Conservation (phyloP, 2,329 filamentous ascomycete genomes). For the Pseudogymnoascus verrucosus region DNA sequence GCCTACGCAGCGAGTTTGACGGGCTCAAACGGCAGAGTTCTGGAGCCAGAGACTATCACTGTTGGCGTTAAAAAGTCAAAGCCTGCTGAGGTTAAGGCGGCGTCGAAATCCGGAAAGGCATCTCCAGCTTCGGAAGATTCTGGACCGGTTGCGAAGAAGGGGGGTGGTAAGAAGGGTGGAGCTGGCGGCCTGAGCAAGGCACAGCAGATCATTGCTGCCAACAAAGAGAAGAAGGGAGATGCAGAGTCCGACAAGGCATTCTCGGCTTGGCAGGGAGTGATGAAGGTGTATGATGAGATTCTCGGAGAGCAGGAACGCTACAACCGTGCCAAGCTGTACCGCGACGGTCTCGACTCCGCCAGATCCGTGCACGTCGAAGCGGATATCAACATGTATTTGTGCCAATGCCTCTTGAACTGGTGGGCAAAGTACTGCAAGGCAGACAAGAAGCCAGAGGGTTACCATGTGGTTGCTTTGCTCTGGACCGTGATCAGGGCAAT, state of each 20-base stretch:
- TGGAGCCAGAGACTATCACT: conserved; percentile 58
- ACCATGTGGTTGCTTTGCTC: conserved; percentile 37
- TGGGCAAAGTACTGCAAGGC: conserved; percentile 36
- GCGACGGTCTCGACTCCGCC: conserved; percentile 24
- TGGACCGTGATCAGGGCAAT: conserved; percentile 37
- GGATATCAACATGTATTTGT: conserved; percentile 36
- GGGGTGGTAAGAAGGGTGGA: conserved; percentile 33
- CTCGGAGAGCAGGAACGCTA: conserved; percentile 26
- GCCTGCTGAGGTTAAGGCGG: conserved; percentile 20
- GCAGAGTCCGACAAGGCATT: conserved; percentile 27
- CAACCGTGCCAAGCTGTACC: conserved; percentile 22
- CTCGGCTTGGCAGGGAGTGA: conserved; percentile 23
- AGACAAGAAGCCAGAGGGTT: conserved; percentile 26
- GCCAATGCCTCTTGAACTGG: conserved; percentile 40
- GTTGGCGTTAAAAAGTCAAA: conserved; percentile 30
- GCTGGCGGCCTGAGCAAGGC: conserved; percentile 28
- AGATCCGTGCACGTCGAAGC: conserved; percentile 25
- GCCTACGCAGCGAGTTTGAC: conserved; percentile 64
- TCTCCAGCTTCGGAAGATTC: conserved; percentile 10
- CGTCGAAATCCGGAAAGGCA: conserved; percentile 20
- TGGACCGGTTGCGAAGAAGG: conserved; percentile 21
- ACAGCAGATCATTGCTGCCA: conserved; percentile 28
- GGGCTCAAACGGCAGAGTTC: conserved; percentile 51
- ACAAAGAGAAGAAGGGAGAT: conserved; percentile 24
- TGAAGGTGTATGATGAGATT: conserved; percentile 23